Evolutionary conservation across 139 green algal genomes (phyloP).

Genomic region (Helicosporidium sp.): DNA sequence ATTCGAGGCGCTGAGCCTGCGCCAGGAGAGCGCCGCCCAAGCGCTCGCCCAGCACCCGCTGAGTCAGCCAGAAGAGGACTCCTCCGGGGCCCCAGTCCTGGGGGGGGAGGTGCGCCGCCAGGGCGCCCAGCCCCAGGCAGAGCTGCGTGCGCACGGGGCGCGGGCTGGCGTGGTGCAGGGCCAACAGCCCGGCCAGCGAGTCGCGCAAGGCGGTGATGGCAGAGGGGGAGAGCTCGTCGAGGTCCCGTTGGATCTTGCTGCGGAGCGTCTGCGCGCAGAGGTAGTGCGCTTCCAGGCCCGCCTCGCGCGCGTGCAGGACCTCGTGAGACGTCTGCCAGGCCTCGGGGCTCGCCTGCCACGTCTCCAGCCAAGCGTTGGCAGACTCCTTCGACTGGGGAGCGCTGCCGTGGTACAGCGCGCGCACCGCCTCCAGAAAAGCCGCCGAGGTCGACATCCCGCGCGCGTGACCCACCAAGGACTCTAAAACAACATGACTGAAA

Average conservation of each 20-base stretch:
- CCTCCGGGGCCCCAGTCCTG: constrained; percentile 33
- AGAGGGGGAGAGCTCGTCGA: constrained; percentile 61
- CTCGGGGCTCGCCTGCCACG: constrained; percentile 49
- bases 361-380: constrained; percentile 58
- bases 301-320: constrained; percentile 46
- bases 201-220: constrained; percentile 40
- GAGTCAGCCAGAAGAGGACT: constrained; percentile 19
- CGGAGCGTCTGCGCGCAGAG: constrained; percentile 74
- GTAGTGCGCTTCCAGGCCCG: constrained; percentile 55
- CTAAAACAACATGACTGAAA: too few species aligned
- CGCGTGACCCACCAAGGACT: too few species aligned
- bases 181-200: constrained; percentile 49
- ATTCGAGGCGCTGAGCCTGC: constrained; percentile 5
- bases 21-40: constrained; percentile 21
- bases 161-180: constrained; percentile 29
- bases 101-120: constrained; percentile 51
- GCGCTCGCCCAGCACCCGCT: constrained; percentile 13
- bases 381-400: constrained; percentile 35
- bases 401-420: constrained; percentile 60
- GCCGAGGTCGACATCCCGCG: too few species aligned
- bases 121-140: constrained; percentile 57
- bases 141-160: constrained; percentile 62
- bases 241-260: constrained; percentile 78
- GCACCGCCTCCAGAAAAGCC: constrained; percentile 43
- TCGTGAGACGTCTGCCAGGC: constrained; percentile 49